Evolutionary conservation across 495 filamentous ascomycete genomes (phyloP), one percentile per base, ranked within the genome.

Genomic region (Penicillium waksmanii): DNA sequence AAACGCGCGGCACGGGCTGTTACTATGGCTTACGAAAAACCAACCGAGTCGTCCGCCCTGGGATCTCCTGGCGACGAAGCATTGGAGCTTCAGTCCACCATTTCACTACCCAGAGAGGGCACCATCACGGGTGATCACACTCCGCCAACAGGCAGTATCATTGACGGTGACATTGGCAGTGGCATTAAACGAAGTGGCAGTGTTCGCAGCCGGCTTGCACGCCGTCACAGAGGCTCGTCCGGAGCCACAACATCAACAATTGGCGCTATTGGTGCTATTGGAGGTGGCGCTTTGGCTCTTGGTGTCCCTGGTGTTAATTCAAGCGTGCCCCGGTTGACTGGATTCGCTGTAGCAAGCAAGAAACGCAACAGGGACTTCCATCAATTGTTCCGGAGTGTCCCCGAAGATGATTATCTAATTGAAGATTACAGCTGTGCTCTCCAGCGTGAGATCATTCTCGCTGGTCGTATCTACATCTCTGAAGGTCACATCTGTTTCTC

Each of bases 401-500:
- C 95, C 1, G 95, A 99, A 58, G 95, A 98, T 64, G 95, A 99
- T 70, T 97, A 95, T 63, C 81, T 99, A 11, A 98, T 99, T 59
- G 95, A 99, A 69, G 95, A 99, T 72, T 99, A 97, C 70, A 97
- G 96, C 68, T 96, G 93, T 68, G 95, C 95, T 15, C 73, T 99
- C 17, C 95, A 99, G 70, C 86, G 91, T 53, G 95, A 99, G 69
- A 99, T 99, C 57, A 87, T 99, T 46, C 84, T 96, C 11, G 94
- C 97, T 62, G 95, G 95, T 2, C 85, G 95, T 40, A 83, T 99
- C 13, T 99, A 99, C 66, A 89, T 99, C 31, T 97, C 94, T 0
- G 95, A 99, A 74, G 92, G 93, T 5, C 93, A 99, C 64, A 87
- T 99, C 36, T 99, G 95, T 77, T 99, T 99, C 75, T 96, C 93